Evolutionary conservation across 176 grass and related monocot genomes (phyloP).

Genomic region (Hordeum vulgare): DNA sequence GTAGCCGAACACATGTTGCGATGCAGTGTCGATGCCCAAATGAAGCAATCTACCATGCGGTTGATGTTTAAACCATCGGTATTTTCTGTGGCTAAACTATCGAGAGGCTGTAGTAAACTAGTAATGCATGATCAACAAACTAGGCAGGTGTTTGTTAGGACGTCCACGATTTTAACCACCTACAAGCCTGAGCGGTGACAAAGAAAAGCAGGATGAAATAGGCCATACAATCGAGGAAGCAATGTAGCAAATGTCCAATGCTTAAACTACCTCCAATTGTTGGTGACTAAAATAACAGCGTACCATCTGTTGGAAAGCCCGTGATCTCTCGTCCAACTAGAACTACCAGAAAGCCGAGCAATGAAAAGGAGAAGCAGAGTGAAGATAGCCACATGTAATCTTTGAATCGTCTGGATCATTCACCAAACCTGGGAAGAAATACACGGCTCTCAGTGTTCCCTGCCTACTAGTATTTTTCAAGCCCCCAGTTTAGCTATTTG

Average conservation of each 20-base stretch:
- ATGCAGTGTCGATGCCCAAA: conserved; percentile 28
- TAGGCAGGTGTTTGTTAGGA: conserved; percentile 18
- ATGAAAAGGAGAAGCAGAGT: conserved; percentile 31
- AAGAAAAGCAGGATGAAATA: conserved; percentile 27
- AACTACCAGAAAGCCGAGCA: conserved; percentile 29
- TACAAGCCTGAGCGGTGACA: conserved; percentile 26
- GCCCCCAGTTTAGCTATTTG: background rate
- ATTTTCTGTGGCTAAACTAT: conserved; percentile 33
- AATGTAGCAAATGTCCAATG: conserved; percentile 18
- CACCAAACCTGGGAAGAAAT: conserved; percentile 1
- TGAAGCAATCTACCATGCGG: background rate
- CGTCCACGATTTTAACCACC: conserved; percentile 30
- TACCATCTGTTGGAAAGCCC: conserved; percentile 5
- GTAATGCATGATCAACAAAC: conserved; percentile 6
- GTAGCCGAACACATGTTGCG: background rate
- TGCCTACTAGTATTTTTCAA: background rate
- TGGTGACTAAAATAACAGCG: conserved; percentile 27
- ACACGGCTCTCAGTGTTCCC: background rate
- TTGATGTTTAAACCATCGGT: conserved; percentile 26
- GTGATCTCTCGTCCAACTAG: conserved; percentile 24
- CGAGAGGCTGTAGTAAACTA: background rate
- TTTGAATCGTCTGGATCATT: conserved; percentile 22
- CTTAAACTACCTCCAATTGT: conserved; percentile 36
- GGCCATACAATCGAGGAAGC: conserved; percentile 29
- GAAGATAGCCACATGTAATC: conserved; percentile 30